Conservation (phyloP, 345 rosid species). For the Eucalyptus melliodora region DNA sequence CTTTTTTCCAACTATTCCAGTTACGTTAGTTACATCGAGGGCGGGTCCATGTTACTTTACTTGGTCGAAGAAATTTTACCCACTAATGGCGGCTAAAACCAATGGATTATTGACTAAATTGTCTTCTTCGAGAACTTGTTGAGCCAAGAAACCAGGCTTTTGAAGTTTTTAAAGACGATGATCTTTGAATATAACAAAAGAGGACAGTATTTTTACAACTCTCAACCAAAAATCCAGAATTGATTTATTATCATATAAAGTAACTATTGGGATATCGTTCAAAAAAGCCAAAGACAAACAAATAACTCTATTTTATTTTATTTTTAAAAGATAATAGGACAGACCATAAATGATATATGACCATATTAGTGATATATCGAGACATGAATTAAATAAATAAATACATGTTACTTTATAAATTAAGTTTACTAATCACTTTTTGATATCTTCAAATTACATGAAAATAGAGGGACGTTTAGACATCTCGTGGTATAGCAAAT, state of each 20-base stretch:
- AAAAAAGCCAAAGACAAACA: neutral
- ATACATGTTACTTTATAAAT: neutral
- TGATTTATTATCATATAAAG: neutral
- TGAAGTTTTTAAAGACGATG: neutral
- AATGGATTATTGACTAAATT: neutral
- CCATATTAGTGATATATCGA: neutral
- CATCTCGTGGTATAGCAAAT: neutral
- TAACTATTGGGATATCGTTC: neutral
- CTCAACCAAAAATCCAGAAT: neutral
- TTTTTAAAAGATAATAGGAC: neutral
- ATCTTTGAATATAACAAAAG: neutral
- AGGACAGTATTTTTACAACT: neutral
- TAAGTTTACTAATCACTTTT: neutral
- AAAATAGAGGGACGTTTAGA: neutral
- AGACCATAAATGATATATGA: rapidly evolving
- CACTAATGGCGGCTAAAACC: neutral
- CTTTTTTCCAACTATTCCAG: neutral
- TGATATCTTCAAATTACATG: neutral
- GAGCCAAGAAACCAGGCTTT: neutral
- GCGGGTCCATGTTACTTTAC: neutral
- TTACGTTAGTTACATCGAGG: neutral
- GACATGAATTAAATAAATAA: neutral
- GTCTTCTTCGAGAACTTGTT: neutral
- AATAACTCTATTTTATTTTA: neutral
- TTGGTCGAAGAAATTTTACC: neutral